Evolutionary conservation across 2,329 filamentous ascomycete genomes (phyloP).

Genomic region (Thielaviopsis euricoi): DNA sequence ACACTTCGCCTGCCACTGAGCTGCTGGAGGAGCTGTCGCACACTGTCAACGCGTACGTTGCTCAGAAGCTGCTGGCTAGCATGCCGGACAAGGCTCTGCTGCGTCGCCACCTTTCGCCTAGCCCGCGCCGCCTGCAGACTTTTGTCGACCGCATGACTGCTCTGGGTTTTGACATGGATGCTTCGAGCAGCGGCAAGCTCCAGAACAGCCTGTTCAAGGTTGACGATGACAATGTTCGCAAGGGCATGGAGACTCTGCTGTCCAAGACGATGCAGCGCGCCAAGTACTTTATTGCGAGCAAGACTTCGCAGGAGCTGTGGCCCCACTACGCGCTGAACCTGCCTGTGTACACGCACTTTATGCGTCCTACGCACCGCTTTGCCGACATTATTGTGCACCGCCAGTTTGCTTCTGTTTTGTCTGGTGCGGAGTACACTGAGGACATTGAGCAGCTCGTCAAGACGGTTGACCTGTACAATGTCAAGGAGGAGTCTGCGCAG

Average conservation of each 20-base stretch:
- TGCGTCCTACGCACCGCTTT: conserved; percentile 84
- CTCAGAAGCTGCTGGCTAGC: conserved; percentile 61
- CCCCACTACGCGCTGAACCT: conserved; percentile 87
- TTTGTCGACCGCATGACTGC: conserved; percentile 88
- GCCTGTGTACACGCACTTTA: conserved; percentile 93
- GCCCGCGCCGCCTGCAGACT: conserved; percentile 71
- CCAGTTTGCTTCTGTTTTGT: conserved; percentile 76
- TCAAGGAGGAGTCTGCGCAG: conserved; percentile 96
- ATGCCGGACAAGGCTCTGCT: conserved; percentile 87
- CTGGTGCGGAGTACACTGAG: conserved; percentile 70
- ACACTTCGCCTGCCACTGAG: conserved; percentile 76
- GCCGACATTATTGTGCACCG: conserved; percentile 91
- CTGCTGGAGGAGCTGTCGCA: conserved; percentile 89
- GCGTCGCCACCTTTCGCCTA: conserved; percentile 71
- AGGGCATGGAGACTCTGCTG: conserved; percentile 93
- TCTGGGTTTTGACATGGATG: conserved; percentile 79
- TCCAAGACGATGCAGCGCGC: conserved; percentile 92
- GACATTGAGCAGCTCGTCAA: conserved; percentile 79
- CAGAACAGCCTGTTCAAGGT: conserved; percentile 94
- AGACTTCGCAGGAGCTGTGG: conserved; percentile 59
- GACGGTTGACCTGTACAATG: conserved; percentile 91
- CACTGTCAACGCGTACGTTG: conserved; percentile 81
- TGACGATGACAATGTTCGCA: conserved; percentile 73
- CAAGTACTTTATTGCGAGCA: conserved; percentile 82
- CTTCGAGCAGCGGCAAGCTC: conserved; percentile 71